These are phyloP conservation scores for Ascochyta fabae DNA, from an alignment of 2,329 filamentous ascomycete genomes.

Conservation along the genomic window DNA sequence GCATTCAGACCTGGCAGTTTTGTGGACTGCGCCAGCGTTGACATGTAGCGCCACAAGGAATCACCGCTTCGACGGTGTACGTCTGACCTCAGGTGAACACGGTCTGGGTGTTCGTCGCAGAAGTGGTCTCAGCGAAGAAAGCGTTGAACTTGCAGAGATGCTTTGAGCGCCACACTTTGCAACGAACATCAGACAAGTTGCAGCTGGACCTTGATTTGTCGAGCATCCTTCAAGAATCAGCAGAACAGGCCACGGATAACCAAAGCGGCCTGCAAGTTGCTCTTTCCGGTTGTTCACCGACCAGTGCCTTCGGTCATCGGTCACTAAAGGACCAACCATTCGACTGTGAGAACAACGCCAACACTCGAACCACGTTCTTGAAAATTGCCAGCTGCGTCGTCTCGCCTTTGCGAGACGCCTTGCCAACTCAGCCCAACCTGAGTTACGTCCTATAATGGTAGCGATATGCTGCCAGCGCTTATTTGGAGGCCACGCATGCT, in stretches of 20 bases:
- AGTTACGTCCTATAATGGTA: slow-evolving; percentile 6
- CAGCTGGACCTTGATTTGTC: background rate
- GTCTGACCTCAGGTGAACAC: background rate
- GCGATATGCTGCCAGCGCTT: background rate
- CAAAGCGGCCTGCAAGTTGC: slow-evolving; percentile 6
- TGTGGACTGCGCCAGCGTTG: slow-evolving; percentile 8
- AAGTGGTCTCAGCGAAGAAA: background rate
- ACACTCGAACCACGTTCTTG: slow-evolving; percentile 5
- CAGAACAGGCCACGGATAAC: background rate
- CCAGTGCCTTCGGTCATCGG: slow-evolving; percentile 2
- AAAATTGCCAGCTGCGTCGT: background rate
- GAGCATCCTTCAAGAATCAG: background rate
- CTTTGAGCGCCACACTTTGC: background rate
- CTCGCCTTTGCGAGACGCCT: slow-evolving; percentile 6
- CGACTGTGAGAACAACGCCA: background rate
- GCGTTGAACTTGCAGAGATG: background rate
- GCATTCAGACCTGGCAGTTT: slow-evolving; percentile 3
- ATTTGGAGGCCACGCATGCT: background rate
- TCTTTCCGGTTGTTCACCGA: slow-evolving; percentile 5
- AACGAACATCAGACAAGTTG: background rate
- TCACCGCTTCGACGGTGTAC: slow-evolving; percentile 1
- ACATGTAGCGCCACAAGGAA: slow-evolving; percentile 7
- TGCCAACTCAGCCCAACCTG: slow-evolving; percentile 5
- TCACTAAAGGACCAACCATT: slow-evolving; percentile 4
- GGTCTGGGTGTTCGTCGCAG: slow-evolving; percentile 1